Base-by-base conservation (phyloP, 2,329 filamentous ascomycete genomes). In the Fusarium nodosum region DNA sequence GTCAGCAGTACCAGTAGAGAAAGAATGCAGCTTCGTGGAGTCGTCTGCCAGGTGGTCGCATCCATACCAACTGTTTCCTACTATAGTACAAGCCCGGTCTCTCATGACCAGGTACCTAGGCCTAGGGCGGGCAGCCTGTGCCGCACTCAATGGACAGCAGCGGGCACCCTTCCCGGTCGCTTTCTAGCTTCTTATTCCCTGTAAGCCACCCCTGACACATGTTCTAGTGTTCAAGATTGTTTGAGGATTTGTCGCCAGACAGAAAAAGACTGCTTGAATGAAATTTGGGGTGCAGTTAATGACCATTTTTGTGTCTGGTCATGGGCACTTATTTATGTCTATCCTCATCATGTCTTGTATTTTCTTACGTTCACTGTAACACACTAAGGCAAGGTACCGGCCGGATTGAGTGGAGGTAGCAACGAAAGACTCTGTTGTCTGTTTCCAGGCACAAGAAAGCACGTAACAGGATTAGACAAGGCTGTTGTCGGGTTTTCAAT, bases 1-100 rank as follows among this genome's bases (percentile, higher is more conserved):
- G 41, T 28, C 24, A 20, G 24, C 20, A 26, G 48, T 13, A 36
- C 33, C 13, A 41, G 44, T 57, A 44, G 52, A 52, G 55, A 64
- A 46, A 46, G 63, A 69, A 69, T 64, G 63, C 53, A 66, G 66
- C 34, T 57, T 64, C 68, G 57, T 71, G 57, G 69, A 64, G 68
- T 60, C 60, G 33, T 64, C 56, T 60, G 33, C 26, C 60, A 50
- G 52, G 46, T 60, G 47, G 71, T 53, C 57, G 56, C 68, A 45
- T 34, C 46, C 46, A 70, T 73, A 60, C 71, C 70, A 64, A 47
- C 41, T 38, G 52, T 20, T 46, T 18, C 18, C 28, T n/a, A n/a
- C n/a, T n/a, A n/a, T n/a, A n/a, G n/a, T n/a, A n/a, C n/a, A n/a
- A n/a, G n/a, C n/a, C n/a, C n/a, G n/a, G n/a, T n/a, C n/a, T 58